Evolutionary conservation across 2,329 filamentous ascomycete genomes (phyloP).

Genomic region (Pestalotiopsis sp.): DNA sequence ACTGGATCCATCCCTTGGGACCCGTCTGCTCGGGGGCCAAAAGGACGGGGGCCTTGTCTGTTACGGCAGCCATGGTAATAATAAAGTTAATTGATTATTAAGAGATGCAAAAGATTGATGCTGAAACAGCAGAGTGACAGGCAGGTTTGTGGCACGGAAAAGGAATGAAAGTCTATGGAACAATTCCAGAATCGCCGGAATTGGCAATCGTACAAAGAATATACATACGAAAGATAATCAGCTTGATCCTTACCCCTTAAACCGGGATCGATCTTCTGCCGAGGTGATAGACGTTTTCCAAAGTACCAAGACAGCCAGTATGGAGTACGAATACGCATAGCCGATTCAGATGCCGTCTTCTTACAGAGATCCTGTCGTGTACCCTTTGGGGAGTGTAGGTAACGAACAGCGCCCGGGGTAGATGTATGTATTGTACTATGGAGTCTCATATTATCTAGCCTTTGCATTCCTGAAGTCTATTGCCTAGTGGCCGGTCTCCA

Average conservation of each 20-base stretch:
- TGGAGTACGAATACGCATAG: background rate
- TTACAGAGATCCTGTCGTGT: background rate
- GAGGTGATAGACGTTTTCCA: background rate
- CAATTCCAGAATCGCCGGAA: background rate
- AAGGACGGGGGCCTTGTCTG: constrained; percentile 3
- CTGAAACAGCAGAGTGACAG: background rate
- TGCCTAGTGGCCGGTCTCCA: too few relatives aligned
- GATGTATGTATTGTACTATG: background rate
- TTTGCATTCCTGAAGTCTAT: background rate
- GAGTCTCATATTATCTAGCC: background rate
- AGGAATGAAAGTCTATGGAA: background rate
- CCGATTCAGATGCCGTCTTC: background rate
- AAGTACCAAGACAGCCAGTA: background rate
- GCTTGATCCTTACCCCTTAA: background rate
- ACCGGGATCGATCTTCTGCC: background rate
- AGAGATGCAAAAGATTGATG: background rate
- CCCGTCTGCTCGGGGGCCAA: constrained; percentile 13
- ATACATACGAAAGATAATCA: background rate
- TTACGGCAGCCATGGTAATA: background rate
- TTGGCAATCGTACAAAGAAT: background rate
- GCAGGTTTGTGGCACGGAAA: background rate
- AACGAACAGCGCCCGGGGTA: background rate
- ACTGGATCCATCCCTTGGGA: constrained; percentile 16
- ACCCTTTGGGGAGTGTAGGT: background rate
- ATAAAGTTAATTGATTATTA: background rate